Evolutionary conservation across 169 alveolate genomes (phyloP).

Genomic region (Neospora caninum): DNA sequence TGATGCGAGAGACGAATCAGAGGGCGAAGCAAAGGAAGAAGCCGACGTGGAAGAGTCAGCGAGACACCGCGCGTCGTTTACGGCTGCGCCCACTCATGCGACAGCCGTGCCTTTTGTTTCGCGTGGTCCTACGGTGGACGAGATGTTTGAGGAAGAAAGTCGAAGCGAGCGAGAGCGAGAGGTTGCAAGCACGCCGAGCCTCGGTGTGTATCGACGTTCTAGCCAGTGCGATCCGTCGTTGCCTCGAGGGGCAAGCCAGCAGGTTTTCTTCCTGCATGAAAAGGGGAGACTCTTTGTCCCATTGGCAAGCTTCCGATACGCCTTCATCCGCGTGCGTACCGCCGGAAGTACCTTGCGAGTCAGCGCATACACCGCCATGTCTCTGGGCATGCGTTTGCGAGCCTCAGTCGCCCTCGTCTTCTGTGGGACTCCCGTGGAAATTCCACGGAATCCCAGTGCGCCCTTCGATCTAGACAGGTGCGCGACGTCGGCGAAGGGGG

Average conservation of each 20-base stretch:
- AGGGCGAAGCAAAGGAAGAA: too few relatives aligned
- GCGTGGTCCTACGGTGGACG: too few relatives aligned
- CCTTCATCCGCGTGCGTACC: not conserved
- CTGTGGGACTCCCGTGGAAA: constrained; percentile 43
- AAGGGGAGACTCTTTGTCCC: not conserved
- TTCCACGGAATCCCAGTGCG: not conserved
- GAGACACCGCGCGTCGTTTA: too few relatives aligned
- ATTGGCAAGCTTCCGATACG: not conserved
- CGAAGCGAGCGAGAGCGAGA: too few relatives aligned
- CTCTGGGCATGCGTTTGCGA: constrained; percentile 42
- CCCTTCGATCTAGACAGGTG: not conserved
- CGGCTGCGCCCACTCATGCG: too few relatives aligned
- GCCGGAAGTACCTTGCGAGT: constrained; percentile 32
- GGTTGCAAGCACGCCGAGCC: too few relatives aligned
- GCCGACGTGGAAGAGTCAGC: too few relatives aligned
- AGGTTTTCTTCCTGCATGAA: not conserved
- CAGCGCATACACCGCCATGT: constrained; percentile 12
- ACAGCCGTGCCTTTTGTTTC: too few relatives aligned
- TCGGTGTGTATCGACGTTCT: not conserved
- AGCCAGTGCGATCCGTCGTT: not conserved
- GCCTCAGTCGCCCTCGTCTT: constrained; percentile 20
- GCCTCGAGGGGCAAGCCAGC: not conserved
- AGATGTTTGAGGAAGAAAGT: too few relatives aligned
- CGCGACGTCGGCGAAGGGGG: too few relatives aligned
- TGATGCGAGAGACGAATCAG: too few relatives aligned